These are phyloP conservation scores for Cyamopsis tetragonoloba DNA, from an alignment of 306 rosid species.

Conservation along the genomic window DNA sequence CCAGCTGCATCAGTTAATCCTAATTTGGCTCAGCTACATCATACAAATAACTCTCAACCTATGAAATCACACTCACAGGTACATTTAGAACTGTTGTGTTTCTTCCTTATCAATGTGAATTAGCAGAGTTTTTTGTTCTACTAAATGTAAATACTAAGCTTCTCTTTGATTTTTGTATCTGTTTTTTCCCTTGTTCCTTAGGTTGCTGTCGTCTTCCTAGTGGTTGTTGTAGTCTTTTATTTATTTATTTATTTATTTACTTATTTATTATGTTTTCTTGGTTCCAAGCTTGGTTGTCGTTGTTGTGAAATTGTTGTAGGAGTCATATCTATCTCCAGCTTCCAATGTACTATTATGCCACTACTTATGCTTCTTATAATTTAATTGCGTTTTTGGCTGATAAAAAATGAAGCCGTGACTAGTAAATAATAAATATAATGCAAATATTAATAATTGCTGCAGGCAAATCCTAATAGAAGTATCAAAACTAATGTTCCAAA, in stretches of 20 bases:
- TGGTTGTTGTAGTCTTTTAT: no score
- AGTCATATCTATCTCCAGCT: no score
- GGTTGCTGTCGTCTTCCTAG: no score
- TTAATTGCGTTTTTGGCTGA: no score
- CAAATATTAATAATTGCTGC: slow-evolving; percentile 25
- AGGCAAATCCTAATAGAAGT: slow-evolving; percentile 45
- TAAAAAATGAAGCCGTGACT: not conserved
- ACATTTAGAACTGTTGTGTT: slow-evolving; percentile 11
- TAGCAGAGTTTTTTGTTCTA: not conserved
- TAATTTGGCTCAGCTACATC: slow-evolving; percentile 27
- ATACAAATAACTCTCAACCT: slow-evolving; percentile 39
- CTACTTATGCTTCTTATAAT: no score
- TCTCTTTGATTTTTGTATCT: no score
- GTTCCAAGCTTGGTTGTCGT: no score
- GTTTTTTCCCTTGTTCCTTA: no score
- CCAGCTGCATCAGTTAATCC: slow-evolving; percentile 20
- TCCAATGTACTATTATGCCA: no score
- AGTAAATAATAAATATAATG: not conserved
- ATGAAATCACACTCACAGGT: slow-evolving; percentile 57
- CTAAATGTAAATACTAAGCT: not conserved
- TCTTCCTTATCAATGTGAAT: slow-evolving; percentile 1
- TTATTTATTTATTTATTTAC: no score
- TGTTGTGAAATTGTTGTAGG: no score
- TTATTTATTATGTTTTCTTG: no score
- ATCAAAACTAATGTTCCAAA: slow-evolving; percentile 43